Percentiles rank a stretch among this genome's conserved stretches.
These are phyloP conservation scores for Agrocybe praecox DNA, from an alignment of 768 basidiomycete genomes.

Conservation along the genomic window DNA sequence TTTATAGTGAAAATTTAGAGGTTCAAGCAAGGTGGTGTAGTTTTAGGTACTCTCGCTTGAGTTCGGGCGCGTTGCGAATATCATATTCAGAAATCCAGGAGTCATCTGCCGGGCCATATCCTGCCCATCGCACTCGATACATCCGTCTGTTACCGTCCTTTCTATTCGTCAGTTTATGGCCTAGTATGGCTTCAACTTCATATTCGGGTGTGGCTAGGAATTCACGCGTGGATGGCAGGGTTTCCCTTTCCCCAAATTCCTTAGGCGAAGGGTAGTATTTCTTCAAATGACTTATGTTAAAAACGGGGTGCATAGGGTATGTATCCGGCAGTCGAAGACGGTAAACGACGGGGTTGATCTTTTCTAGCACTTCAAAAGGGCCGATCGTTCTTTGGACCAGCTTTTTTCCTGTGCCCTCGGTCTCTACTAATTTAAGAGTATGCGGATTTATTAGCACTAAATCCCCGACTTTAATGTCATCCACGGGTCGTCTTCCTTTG, in stretches of 20 bases:
- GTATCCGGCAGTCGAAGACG: no score
- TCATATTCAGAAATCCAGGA: constrained; percentile 23
- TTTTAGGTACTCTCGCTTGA: background rate
- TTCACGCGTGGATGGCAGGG: constrained; percentile 9
- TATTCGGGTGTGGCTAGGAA: constrained; percentile 15
- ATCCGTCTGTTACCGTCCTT: no score
- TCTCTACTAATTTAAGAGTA: constrained; percentile 21
- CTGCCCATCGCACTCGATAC: constrained; percentile 23
- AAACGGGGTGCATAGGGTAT: no score
- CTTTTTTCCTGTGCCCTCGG: constrained; percentile 12
- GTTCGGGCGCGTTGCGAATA: constrained; percentile 20
- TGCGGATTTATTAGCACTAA: constrained; percentile 26
- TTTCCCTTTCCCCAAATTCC: no score
- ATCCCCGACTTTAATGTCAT: constrained; percentile 14
- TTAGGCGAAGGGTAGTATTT: no score
- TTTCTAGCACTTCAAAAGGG: no score
- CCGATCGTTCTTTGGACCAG: no score
- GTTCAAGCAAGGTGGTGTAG: background rate
- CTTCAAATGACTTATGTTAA: no score
- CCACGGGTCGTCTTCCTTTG: background rate
- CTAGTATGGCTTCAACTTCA: constrained; percentile 21
- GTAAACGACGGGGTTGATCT: no score
- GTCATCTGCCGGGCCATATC: constrained; percentile 21
- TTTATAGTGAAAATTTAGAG: no score
- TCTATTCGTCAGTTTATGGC: no score